phyloP scores from a whole-genome alignment of 2,329 filamentous ascomycete species.

The Phaeosphaeria sp. region DNA sequence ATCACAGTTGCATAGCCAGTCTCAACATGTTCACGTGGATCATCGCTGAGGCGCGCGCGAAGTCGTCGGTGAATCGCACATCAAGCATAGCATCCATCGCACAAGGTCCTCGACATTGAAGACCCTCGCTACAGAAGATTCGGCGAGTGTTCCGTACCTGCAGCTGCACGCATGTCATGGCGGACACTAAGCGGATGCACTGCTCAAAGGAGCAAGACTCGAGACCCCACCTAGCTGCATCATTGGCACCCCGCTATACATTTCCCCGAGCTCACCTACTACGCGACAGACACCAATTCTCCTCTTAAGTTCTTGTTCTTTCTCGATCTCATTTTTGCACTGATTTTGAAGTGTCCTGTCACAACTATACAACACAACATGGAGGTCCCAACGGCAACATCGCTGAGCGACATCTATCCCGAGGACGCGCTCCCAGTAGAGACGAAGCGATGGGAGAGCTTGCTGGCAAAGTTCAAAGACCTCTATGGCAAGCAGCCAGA shows the following conservation, averaged over 20 bases:
- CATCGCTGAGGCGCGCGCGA: too few relatives aligned
- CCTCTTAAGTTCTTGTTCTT: slow-evolving; percentile 7
- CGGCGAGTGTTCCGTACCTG: slow-evolving; percentile 15
- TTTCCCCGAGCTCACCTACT: slow-evolving; percentile 26
- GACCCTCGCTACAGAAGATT: neutral
- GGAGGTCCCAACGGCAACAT: slow-evolving; percentile 75
- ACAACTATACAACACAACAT: slow-evolving; percentile 23
- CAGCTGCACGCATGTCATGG: slow-evolving; percentile 21
- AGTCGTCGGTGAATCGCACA: neutral
- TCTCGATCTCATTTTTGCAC: neutral
- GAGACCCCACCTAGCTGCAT: slow-evolving; percentile 30
- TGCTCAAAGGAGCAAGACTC: slow-evolving; percentile 27
- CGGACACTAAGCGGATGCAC: slow-evolving; percentile 21
- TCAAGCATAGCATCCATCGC: neutral
- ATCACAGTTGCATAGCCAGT: too few relatives aligned
- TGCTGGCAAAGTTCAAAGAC: slow-evolving; percentile 74
- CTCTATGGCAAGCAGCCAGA: slow-evolving; percentile 74
- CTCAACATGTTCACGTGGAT: neutral
- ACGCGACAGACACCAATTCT: slow-evolving; percentile 8
- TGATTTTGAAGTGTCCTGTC: neutral
- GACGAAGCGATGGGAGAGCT: slow-evolving; percentile 74
- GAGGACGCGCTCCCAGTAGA: slow-evolving; percentile 72
- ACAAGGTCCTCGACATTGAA: neutral
- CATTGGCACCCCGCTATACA: slow-evolving; percentile 25
- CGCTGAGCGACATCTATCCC: slow-evolving; percentile 84